These are phyloP conservation scores for Aurinia saxatilis DNA, from an alignment of 345 rosid genomes.

Conservation along the genomic window DNA sequence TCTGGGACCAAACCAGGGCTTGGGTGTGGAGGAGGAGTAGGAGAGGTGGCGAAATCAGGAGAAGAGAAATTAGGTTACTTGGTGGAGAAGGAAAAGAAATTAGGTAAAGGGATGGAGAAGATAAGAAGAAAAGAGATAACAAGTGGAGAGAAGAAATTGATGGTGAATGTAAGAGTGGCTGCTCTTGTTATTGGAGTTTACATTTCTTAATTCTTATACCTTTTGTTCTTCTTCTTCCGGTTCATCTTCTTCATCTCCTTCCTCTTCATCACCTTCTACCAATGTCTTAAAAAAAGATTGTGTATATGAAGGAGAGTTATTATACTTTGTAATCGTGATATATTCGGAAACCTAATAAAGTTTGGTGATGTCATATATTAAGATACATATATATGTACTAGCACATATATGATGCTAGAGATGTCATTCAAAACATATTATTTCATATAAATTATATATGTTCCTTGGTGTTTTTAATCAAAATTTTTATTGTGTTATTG, in stretches of 20 bases:
- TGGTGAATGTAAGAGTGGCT: slow-evolving; percentile 54
- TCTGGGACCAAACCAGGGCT: background rate
- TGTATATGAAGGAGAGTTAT: background rate
- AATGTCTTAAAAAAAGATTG: background rate
- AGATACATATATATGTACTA: no score
- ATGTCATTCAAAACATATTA: background rate
- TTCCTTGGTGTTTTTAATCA: no score
- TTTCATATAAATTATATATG: no score
- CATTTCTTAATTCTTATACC: slow-evolving; percentile 32
- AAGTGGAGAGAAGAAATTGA: no score
- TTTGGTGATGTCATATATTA: background rate
- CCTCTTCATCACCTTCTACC: slow-evolving; percentile 20
- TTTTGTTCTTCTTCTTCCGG: slow-evolving; percentile 25
- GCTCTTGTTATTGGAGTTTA: slow-evolving; percentile 50
- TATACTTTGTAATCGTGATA: background rate
- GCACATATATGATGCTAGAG: background rate
- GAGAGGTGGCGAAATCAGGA: no score
- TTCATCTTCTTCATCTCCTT: slow-evolving; percentile 2
- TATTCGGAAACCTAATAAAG: slow-evolving; percentile 19
- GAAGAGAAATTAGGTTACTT: no score
- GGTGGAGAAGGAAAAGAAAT: slow-evolving; percentile 19
- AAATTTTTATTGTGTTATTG: no score
- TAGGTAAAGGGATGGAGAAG: slow-evolving; percentile 24
- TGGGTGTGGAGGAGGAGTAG: background rate
- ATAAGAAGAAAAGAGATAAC: slow-evolving; percentile 25